Evolutionary conservation across 495 filamentous ascomycete genomes (phyloP).

Genomic region (Lichina pygmaea): DNA sequence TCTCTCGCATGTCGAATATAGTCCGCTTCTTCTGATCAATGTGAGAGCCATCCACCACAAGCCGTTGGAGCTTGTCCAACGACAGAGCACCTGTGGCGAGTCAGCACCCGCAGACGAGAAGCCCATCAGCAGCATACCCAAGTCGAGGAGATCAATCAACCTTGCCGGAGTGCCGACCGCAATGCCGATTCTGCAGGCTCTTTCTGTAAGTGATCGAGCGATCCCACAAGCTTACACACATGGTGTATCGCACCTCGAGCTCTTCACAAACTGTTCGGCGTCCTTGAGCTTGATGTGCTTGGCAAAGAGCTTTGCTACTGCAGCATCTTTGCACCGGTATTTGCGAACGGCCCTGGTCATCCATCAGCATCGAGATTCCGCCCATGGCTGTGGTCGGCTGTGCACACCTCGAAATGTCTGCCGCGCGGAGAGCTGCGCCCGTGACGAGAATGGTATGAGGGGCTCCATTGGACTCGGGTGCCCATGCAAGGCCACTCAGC

Average conservation of each 20-base stretch:
- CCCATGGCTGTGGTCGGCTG: neutral
- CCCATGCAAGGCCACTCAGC: slow-evolving; percentile 22
- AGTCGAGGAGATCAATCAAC: slow-evolving; percentile 53
- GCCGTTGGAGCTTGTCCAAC: slow-evolving; percentile 37
- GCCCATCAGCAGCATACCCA: slow-evolving; percentile 19
- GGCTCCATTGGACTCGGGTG: slow-evolving; percentile 41
- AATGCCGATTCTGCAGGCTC: slow-evolving; percentile 35
- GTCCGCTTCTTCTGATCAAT: slow-evolving; percentile 81
- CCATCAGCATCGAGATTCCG: neutral
- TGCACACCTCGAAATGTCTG: slow-evolving; percentile 41
- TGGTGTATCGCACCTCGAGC: slow-evolving; percentile 18
- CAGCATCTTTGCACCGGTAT: slow-evolving; percentile 49
- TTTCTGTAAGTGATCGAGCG: neutral
- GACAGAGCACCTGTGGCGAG: slow-evolving; percentile 35
- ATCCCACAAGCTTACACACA: neutral
- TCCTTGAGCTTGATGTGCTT: slow-evolving; percentile 94
- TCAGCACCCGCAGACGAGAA: neutral
- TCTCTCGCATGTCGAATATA: slow-evolving; percentile 82
- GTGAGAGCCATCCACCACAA: slow-evolving; percentile 72
- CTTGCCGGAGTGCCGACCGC: slow-evolving; percentile 73
- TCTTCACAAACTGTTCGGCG: slow-evolving; percentile 46
- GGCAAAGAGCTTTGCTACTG: slow-evolving; percentile 78
- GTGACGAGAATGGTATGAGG: slow-evolving; percentile 75
- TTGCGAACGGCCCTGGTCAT: slow-evolving; percentile 33
- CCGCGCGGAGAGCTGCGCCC: slow-evolving; percentile 52